Evolutionary conservation across 345 rosid species (phyloP).

Genomic region (Raphanus sativus): DNA sequence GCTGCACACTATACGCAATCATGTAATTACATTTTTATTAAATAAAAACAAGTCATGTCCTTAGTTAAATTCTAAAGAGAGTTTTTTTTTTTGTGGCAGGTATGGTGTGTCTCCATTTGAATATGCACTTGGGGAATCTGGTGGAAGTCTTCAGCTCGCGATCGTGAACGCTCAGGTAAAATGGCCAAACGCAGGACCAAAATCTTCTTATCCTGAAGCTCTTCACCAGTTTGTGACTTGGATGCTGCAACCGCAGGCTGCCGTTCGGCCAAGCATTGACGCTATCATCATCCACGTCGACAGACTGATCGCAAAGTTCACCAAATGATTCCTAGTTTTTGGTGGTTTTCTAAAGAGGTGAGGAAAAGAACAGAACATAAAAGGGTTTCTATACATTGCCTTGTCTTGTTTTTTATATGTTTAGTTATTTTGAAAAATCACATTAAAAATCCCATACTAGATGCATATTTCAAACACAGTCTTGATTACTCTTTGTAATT

Average conservation of each 20-base stretch:
- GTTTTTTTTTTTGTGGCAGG: constrained; percentile 41
- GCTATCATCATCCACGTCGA: constrained; percentile 93
- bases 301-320: constrained; percentile 80
- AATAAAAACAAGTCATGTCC: not conserved
- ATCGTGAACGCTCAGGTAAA: constrained; percentile 86
- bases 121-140: constrained; percentile 96
- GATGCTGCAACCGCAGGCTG: constrained; percentile 94
- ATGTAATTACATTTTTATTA: constrained; percentile 53
- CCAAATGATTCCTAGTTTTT: constrained; percentile 35
- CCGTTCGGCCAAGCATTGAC: constrained; percentile 81
- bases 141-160: constrained; percentile 95
- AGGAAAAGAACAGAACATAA: not conserved
- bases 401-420: constrained; percentile 2
- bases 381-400: constrained; percentile 14
- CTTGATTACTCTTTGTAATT: not conserved
- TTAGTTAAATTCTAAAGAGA: not conserved
- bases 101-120: constrained; percentile 93
- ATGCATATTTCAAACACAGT: constrained; percentile 6
- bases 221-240: constrained; percentile 91
- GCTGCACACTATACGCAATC: constrained; percentile 95
- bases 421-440: constrained; percentile 17
- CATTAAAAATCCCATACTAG: constrained; percentile 1
- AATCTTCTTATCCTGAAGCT: constrained; percentile 74
- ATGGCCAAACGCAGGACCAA: constrained; percentile 91
- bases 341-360: constrained; percentile 1